Conservation (phyloP, 2,329 filamentous ascomycete genomes). For the Aspergillus puulaauensis region DNA sequence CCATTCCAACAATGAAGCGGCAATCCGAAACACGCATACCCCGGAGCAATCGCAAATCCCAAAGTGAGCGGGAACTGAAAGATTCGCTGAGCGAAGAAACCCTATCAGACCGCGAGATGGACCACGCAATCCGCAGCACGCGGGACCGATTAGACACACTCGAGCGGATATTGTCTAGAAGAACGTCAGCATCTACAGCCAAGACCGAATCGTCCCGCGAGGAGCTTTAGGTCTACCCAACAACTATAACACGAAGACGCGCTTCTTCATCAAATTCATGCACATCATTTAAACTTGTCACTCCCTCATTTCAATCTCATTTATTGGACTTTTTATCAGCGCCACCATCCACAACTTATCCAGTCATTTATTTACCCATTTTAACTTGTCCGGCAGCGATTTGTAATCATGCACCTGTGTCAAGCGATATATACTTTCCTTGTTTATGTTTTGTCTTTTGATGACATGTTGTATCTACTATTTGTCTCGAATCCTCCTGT, state of each 20-base stretch:
- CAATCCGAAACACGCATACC: slow-evolving; percentile 42
- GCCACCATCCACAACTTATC: not conserved
- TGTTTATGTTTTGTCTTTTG: not conserved
- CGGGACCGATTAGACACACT: slow-evolving; percentile 79
- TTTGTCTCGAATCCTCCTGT: not conserved
- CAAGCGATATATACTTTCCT: slow-evolving; percentile 7
- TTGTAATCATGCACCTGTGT: not conserved
- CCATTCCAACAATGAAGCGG: slow-evolving; percentile 34
- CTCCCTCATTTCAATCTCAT: not conserved
- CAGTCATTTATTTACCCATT: not conserved
- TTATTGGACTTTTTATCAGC: not conserved
- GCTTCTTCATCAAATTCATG: slow-evolving; percentile 3
- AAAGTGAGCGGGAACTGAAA: slow-evolving; percentile 50
- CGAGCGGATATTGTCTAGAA: slow-evolving; percentile 68
- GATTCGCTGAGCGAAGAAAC: slow-evolving; percentile 61
- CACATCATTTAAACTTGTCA: not conserved
- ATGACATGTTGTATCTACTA: not conserved
- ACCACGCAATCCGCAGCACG: slow-evolving; percentile 79
- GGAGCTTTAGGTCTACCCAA: slow-evolving; percentile 22
- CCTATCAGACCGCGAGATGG: slow-evolving; percentile 72
- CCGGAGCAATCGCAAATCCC: slow-evolving; percentile 33
- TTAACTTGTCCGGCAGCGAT: not conserved
- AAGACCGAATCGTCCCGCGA: slow-evolving; percentile 19
- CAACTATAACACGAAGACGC: not conserved
- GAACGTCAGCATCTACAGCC: slow-evolving; percentile 37